Percentiles rank a stretch among this genome's conserved stretches.
Conservation (phyloP, 2,329 filamentous ascomycete genomes). For the Penicillium brasilianum region DNA sequence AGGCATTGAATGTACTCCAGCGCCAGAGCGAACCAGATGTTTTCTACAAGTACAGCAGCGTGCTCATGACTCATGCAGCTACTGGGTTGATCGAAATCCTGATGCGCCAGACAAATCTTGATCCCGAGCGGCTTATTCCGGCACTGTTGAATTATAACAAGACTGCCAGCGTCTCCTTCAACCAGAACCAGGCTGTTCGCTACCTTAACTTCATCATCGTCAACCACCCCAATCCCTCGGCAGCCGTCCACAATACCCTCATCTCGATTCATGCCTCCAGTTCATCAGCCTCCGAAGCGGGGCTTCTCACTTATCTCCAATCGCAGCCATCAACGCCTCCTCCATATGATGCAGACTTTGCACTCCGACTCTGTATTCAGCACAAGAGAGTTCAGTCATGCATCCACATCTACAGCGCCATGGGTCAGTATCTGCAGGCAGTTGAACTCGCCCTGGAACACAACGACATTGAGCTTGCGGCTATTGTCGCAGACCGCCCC, state of each 20-base stretch:
- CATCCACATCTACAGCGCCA: slow-evolving; percentile 95
- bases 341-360: slow-evolving; percentile 93
- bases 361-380: slow-evolving; percentile 91
- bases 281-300: slow-evolving; percentile 79
- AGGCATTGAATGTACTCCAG: slow-evolving; percentile 86
- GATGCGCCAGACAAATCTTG: slow-evolving; percentile 85
- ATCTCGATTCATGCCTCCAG: slow-evolving; percentile 95
- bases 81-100: slow-evolving; percentile 91
- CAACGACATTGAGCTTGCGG: slow-evolving; percentile 85
- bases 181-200: slow-evolving; percentile 86
- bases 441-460: slow-evolving; percentile 92
- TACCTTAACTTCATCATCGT: slow-evolving; percentile 92
- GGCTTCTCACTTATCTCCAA: slow-evolving; percentile 85
- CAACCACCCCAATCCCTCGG: slow-evolving; percentile 76
- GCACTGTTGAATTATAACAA: slow-evolving; percentile 94
- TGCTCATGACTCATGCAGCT: slow-evolving; percentile 89
- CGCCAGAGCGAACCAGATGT: slow-evolving; percentile 90
- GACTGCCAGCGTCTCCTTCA: slow-evolving; percentile 65
- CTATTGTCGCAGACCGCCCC: slow-evolving; percentile 82
- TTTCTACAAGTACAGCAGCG: slow-evolving; percentile 95
- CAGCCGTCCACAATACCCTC: slow-evolving; percentile 94
- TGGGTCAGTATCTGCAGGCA: slow-evolving; percentile 92
- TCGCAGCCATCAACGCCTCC: slow-evolving; percentile 85
- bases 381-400: slow-evolving; percentile 91
- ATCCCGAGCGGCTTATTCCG: slow-evolving; percentile 87